Evolutionary conservation across 2,329 filamentous ascomycete genomes (phyloP), one percentile per base, ranked within the genome.

Genomic region (Apiospora malaysiana): DNA sequence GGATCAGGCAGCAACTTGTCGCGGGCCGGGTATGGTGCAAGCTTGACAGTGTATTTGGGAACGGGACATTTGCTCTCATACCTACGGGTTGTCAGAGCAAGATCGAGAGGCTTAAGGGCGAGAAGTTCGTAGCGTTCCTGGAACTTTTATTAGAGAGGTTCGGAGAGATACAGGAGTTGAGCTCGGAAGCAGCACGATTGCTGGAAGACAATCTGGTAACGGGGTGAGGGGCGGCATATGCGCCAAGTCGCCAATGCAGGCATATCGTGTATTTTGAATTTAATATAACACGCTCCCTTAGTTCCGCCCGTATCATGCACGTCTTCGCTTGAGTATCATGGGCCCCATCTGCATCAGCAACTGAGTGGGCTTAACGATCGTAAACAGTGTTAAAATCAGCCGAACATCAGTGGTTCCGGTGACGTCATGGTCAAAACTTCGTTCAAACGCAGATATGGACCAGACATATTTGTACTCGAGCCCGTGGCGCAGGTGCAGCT

Each of bases 1-100:
- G 2, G 51, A n/a, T 59, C 16, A 59, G n/a, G 51, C 51, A 59
- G 51, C 51, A 59, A 59, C 51, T 59, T 59, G 51, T 18, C 49
- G 49, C 49, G 25, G 49, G 49, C 49, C 49, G 49, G 49, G 5
- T 27, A 56, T 56, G 49, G 49, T 56, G 25, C 49, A 56, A 56
- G 49, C 49, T 56, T 56, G 49, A 56, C 49, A 27, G 25, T 18
- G 23, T 16, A 16, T 56, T 56, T 56, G 49, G 49, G 49, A 27
- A 56, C 16, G 23, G 49, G 23, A 56, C 49, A 16, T 56, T 56
- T 56, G 49, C 49, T 18, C 49, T 56, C 49, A 56, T 56, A 56
- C 49, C 49, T 27, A 18, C 14, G 23, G 23, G 49, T 27, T 27
- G 23, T 56, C 49, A 56, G 49, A 56, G 49, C 49, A 56, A 56